Percentiles rank a stretch among this genome's conserved stretches.
These are phyloP conservation scores for Scytalidium sp. DNA, from an alignment of 2,329 filamentous ascomycete species.

Conservation along the genomic window DNA sequence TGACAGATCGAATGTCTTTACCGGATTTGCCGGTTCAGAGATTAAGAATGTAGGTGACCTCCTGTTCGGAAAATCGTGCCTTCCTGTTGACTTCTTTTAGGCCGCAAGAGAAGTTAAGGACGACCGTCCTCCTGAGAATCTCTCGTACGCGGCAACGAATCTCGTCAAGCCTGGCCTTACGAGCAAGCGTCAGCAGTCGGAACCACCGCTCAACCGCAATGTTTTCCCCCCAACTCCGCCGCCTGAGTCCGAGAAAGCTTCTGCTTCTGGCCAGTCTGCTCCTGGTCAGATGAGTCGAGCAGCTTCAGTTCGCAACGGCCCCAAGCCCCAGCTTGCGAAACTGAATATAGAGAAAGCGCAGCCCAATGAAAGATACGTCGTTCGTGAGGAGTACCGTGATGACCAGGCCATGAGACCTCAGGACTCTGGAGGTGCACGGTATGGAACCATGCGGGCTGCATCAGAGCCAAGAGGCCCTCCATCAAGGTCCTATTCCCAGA, in stretches of 20 bases:
- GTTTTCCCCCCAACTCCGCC: constrained; percentile 98
- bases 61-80: no score
- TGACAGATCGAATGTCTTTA: constrained; percentile 76
- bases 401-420: constrained; percentile 29
- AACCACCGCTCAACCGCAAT: constrained; percentile 74
- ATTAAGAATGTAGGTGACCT: constrained; percentile 68
- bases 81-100: constrained; percentile 27
- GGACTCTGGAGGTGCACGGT: constrained; percentile 24
- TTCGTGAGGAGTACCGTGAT: constrained; percentile 23
- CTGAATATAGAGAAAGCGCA: constrained; percentile 59
- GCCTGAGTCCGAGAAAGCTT: constrained; percentile 74
- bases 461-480: constrained; percentile 47
- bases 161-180: constrained; percentile 83
- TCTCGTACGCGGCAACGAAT: constrained; percentile 91
- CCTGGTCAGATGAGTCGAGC: constrained; percentile 43
- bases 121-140: constrained; percentile 76
- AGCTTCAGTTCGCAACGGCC: constrained; percentile 59
- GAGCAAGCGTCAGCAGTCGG: constrained; percentile 80
- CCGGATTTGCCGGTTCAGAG: constrained; percentile 76
- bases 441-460: constrained; percentile 45
- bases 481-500: constrained; percentile 27
- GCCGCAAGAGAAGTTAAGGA: constrained; percentile 62
- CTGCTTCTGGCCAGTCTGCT: constrained; percentile 14
- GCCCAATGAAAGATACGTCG: constrained; percentile 37
- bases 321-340: constrained; percentile 58